Percentiles rank a stretch among this genome's conserved stretches.
Conservation (phyloP, 495 filamentous ascomycete genomes). For the Penicillium coprophilum region DNA sequence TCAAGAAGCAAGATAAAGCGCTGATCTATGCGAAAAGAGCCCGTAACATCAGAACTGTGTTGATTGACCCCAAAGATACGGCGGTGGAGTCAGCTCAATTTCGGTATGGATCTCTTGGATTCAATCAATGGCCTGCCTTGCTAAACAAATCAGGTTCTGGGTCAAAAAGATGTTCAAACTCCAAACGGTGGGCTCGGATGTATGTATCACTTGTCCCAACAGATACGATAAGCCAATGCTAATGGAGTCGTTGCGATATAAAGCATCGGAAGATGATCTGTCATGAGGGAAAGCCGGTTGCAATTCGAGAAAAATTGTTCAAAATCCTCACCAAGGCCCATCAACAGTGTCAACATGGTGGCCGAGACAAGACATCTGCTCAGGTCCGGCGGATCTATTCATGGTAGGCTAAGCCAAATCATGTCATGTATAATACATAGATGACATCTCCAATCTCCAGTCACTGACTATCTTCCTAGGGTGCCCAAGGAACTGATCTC, state of each 20-base stretch:
- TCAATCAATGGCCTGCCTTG: not conserved
- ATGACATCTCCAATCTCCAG: not conserved
- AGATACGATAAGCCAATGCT: constrained; percentile 10
- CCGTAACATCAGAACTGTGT: constrained; percentile 53
- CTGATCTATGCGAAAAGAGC: constrained; percentile 56
- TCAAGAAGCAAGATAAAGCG: constrained; percentile 61
- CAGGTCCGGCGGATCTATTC: constrained; percentile 58
- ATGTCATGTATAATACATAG: too few species aligned
- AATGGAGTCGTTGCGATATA: constrained; percentile 2
- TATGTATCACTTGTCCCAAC: constrained; percentile 18
- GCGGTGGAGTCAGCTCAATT: constrained; percentile 59
- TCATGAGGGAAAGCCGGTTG: constrained; percentile 60
- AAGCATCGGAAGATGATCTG: constrained; percentile 51
- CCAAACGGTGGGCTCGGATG: constrained; percentile 40
- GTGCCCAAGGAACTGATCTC: constrained; percentile 60
- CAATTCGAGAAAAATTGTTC: constrained; percentile 58
- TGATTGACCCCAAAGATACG: constrained; percentile 57
- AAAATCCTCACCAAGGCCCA: constrained; percentile 57
- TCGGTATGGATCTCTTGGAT: constrained; percentile 33
- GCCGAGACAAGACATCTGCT: constrained; percentile 60
- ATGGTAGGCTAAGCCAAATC: too few species aligned
- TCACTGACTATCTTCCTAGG: constrained; percentile 34
- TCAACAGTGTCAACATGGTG: constrained; percentile 58
- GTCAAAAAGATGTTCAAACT: constrained; percentile 63
- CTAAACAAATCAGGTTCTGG: constrained; percentile 51